These are phyloP conservation scores for Cystofilobasidium capitatum DNA, from an alignment of 768 basidiomycete species.

Conservation along the genomic window DNA sequence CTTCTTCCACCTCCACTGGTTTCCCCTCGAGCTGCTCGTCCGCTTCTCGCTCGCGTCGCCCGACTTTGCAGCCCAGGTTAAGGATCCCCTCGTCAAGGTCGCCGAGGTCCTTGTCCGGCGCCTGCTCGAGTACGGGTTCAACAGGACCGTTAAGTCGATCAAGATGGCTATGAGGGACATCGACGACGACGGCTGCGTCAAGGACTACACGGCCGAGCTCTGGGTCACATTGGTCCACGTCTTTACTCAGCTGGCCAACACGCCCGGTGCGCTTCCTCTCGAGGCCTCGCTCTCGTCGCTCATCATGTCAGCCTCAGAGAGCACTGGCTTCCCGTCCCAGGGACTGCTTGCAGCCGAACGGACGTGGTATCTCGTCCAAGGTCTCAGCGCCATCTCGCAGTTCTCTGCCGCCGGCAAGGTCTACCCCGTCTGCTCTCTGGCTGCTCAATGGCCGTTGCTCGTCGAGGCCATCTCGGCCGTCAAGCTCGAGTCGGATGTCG, in stretches of 20 bases:
- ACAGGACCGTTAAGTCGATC: conserved; percentile 44
- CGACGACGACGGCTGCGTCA: conserved; percentile 40
- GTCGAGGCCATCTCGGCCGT: conserved; percentile 52
- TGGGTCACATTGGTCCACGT: conserved; percentile 55
- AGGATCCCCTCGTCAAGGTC: not conserved
- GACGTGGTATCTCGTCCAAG: conserved; percentile 62
- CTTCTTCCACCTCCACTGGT: conserved; percentile 50
- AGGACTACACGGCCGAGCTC: conserved; percentile 50
- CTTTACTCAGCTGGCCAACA: not conserved
- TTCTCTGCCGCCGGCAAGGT: conserved; percentile 54
- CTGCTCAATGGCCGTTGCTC: conserved; percentile 60
- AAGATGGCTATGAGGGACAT: conserved; percentile 33
- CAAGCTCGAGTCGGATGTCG: conserved; percentile 45
- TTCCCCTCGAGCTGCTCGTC: conserved; percentile 50
- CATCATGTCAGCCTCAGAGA: conserved; percentile 2
- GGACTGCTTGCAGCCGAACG: conserved; percentile 47
- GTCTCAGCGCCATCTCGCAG: conserved; percentile 64
- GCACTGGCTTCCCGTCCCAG: conserved; percentile 1
- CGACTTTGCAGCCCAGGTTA: not conserved
- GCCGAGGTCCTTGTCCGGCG: conserved; percentile 42
- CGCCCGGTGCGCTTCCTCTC: not conserved
- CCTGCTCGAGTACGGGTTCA: conserved; percentile 51
- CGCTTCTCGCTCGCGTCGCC: conserved; percentile 11
- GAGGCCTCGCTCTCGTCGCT: conserved; percentile 8
- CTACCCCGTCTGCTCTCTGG: conserved; percentile 42